These are phyloP conservation scores for Xylariaceae sp. DNA, from an alignment of 2,329 filamentous ascomycete genomes.

Conservation along the genomic window DNA sequence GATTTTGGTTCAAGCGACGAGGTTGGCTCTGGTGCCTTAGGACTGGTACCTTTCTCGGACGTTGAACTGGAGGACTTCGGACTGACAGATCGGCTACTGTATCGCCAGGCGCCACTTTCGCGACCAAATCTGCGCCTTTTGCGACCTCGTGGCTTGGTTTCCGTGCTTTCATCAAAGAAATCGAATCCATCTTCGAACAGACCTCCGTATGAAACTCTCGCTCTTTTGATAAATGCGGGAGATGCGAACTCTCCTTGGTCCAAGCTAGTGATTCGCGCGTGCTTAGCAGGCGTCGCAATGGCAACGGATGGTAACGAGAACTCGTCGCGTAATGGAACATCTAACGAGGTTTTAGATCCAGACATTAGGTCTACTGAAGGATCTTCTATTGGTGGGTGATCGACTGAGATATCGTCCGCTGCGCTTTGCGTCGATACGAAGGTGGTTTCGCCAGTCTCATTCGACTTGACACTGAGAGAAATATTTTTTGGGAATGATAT, in stretches of 20 bases:
- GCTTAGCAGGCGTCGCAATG: conserved; percentile 26
- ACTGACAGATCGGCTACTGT: conserved; percentile 66
- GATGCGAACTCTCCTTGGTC: conserved; percentile 61
- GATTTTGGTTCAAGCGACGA: conserved; percentile 3
- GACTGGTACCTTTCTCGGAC: not conserved
- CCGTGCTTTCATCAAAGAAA: conserved; percentile 66
- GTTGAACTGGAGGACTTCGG: conserved; percentile 43
- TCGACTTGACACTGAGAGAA: conserved; percentile 38
- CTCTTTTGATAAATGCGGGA: conserved; percentile 73
- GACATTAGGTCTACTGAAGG: not conserved
- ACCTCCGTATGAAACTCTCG: conserved; percentile 64
- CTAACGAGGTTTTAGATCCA: conserved; percentile 3
- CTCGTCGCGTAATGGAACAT: conserved; percentile 1
- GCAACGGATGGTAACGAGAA: conserved; percentile 1
- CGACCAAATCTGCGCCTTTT: conserved; percentile 69
- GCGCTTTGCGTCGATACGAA: conserved; percentile 50
- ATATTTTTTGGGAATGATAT: conserved; percentile 49
- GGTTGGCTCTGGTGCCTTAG: not conserved
- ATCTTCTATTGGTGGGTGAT: not conserved
- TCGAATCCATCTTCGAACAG: conserved; percentile 62
- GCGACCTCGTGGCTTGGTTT: conserved; percentile 54
- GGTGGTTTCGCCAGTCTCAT: conserved; percentile 43
- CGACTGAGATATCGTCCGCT: conserved; percentile 2
- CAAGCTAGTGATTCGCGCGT: conserved; percentile 29
- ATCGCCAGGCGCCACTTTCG: conserved; percentile 67